Percentiles rank a stretch among this genome's conserved stretches.
phyloP scores from a whole-genome alignment of 2,329 filamentous ascomycete genomes.

The Aspergillus phoenicis region DNA sequence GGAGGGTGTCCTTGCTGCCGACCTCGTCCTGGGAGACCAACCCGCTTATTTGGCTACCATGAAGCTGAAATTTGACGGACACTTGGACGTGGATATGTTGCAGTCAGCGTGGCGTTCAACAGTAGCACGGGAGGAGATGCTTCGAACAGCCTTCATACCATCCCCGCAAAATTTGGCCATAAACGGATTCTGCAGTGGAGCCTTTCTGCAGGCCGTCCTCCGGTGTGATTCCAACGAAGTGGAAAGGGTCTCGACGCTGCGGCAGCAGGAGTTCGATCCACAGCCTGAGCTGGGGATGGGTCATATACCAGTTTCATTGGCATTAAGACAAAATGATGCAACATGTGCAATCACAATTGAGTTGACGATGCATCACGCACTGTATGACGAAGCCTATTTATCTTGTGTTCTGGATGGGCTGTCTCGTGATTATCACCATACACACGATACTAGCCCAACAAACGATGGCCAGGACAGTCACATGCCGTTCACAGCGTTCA shows the following conservation, averaged over 20 bases:
- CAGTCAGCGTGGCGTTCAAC: not conserved
- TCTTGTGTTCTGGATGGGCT: constrained; percentile 1
- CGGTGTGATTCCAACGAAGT: not conserved
- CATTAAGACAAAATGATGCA: not conserved
- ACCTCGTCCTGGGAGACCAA: not conserved
- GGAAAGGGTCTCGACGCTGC: not conserved
- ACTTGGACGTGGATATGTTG: not conserved
- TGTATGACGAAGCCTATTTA: constrained; percentile 11
- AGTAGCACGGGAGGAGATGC: constrained; percentile 6
- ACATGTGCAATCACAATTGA: not conserved
- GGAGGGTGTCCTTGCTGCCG: constrained; percentile 6
- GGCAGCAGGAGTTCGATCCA: not conserved
- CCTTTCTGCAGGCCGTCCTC: constrained; percentile 11
- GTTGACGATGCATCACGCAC: constrained; percentile 9
- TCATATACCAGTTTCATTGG: constrained; percentile 1
- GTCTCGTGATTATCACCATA: not conserved
- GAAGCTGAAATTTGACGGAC: not conserved
- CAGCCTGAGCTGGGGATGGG: not conserved
- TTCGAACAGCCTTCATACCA: constrained; percentile 10
- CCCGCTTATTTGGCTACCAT: constrained; percentile 1
- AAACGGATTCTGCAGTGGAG: not conserved
- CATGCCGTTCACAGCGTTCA: constrained; percentile 4
- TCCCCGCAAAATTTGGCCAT: not conserved
- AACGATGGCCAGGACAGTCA: not conserved
- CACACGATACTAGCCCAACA: not conserved